phyloP scores from a whole-genome alignment of 1,284 basidiomycete genomes.

The Gastroboletus turbinatus region DNA sequence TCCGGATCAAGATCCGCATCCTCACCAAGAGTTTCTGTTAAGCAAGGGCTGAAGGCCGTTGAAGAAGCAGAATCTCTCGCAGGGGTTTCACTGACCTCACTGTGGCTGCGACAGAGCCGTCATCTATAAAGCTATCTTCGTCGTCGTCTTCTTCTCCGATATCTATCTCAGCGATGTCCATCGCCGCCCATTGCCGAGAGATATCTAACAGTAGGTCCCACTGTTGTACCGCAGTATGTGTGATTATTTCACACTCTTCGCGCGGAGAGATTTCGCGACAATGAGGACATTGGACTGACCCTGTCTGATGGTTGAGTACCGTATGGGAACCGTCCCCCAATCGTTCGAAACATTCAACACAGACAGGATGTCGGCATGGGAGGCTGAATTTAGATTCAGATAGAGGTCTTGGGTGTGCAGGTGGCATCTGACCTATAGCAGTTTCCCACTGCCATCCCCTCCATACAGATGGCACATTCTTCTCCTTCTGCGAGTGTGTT shows the following conservation, averaged over 20 bases:
- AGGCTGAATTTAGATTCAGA: conserved; percentile 8
- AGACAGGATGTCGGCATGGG: conserved; percentile 19
- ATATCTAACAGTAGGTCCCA: conserved; percentile 50
- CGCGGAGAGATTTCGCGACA: conserved; percentile 37
- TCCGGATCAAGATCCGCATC: conserved; percentile 4
- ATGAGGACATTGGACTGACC: conserved; percentile 39
- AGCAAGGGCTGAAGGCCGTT: conserved; percentile 7
- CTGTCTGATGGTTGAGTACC: neutral
- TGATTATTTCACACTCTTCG: conserved; percentile 41
- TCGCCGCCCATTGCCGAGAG: conserved; percentile 40
- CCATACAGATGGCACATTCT: conserved; percentile 46
- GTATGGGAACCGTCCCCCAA: neutral
- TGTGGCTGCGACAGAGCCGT: neutral
- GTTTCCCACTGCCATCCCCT: conserved; percentile 37
- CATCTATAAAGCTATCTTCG: conserved; percentile 5
- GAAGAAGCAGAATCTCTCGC: conserved; percentile 6
- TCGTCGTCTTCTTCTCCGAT: conserved; percentile 3
- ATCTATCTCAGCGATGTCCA: conserved; percentile 34
- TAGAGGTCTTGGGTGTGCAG: neutral
- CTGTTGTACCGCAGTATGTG: conserved; percentile 44
- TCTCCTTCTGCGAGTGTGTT: conserved; percentile 45
- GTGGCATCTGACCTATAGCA: conserved; percentile 34
- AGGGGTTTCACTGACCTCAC: conserved; percentile 7
- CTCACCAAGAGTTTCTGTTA: conserved; percentile 1
- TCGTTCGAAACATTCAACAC: conserved; percentile 15